phyloP scores from a whole-genome alignment of 2,329 filamentous ascomycete species.

The Fusarium sacchari region DNA sequence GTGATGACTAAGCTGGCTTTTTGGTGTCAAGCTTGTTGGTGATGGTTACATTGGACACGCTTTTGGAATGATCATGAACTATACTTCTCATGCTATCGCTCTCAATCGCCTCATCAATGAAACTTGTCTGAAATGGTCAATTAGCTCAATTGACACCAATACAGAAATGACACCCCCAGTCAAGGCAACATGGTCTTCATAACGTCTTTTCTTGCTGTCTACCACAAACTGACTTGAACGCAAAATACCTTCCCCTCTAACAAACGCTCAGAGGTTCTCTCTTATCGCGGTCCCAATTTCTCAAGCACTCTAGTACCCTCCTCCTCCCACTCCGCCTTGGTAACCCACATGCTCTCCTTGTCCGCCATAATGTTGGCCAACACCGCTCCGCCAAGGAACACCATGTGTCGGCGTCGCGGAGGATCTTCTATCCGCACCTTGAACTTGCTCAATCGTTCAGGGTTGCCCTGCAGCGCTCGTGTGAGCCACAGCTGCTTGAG shows the following conservation, averaged over 20 bases:
- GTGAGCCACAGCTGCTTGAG: conserved; percentile 99
- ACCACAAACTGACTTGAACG: conserved; percentile 32
- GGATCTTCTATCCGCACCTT: conserved; percentile 99
- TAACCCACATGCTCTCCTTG: conserved; percentile 99
- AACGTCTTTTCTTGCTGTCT: conserved; percentile 41
- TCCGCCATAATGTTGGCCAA: conserved; percentile 99
- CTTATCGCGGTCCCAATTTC: conserved; percentile 89
- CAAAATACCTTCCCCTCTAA: conserved; percentile 33
- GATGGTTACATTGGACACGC: conserved; percentile 4
- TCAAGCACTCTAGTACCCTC: conserved; percentile 85
- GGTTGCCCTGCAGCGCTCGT: conserved; percentile 87
- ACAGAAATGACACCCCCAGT: background rate
- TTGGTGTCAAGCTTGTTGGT: conserved; percentile 4
- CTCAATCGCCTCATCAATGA: background rate
- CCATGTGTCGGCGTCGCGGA: conserved; percentile 95
- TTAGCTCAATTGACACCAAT: background rate
- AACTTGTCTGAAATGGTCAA: background rate
- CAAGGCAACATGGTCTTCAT: conserved; percentile 5
- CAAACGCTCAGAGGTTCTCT: conserved; percentile 7
- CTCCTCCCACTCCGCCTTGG: conserved; percentile 96
- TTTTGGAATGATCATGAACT: background rate
- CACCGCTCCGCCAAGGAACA: conserved; percentile 97
- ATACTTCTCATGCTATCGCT: background rate
- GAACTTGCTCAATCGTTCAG: conserved; percentile 96
- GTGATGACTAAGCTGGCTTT: conserved; percentile 33